Base-by-base conservation (phyloP, 768 basidiomycete genomes). In the Pleurotus eryngii region DNA sequence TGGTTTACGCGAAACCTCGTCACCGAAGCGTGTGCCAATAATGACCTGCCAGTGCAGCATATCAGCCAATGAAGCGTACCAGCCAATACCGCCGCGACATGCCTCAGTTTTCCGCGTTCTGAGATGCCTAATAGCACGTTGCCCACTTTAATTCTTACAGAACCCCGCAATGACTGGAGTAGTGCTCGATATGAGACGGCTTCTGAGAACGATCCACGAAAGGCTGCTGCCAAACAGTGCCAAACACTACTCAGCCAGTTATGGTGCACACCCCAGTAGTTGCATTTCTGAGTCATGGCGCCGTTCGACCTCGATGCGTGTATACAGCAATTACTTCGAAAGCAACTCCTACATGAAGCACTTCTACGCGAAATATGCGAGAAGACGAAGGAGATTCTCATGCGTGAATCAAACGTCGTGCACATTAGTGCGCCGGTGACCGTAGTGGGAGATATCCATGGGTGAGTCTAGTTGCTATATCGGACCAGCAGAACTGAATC, bases 391-490 rank as follows among this genome's bases (percentile, higher is more conserved):
- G 97, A 99, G 70, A 93, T 99, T 0, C 86, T 99, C 57, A 98
- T 98, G 97, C 80, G 94, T 60, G 97, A 99, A 76, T 94, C 91
- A 58, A 99, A 99, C 67, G 97, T 99, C 57, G 95, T 98, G 5
- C 97, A 98, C 67, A 90, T 99, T 63, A 89, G 86, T 61, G 90
- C 96, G 4, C 97, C 97, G 17, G 94, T 98, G 37, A 99, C 97
- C 1, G 97, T 99, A 26, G 97, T 98, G 39, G 97, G 97, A 51
- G 97, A 99, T 70, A 98, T 99, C 49, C 97, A 99, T 70, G 97
- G 95, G 95, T 97, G 75, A 81, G 91, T 76, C 67, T 64, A 60
- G 38, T 42, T 55, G 48, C 2, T 51, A 58, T 56, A 35, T 43
- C 27, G 18, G 48, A 49, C 45, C 51, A 15, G 22, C 38, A 57